Conservation (phyloP, 1,139 yeast genomes). For the Debaryomycetaceae sp. region DNA sequence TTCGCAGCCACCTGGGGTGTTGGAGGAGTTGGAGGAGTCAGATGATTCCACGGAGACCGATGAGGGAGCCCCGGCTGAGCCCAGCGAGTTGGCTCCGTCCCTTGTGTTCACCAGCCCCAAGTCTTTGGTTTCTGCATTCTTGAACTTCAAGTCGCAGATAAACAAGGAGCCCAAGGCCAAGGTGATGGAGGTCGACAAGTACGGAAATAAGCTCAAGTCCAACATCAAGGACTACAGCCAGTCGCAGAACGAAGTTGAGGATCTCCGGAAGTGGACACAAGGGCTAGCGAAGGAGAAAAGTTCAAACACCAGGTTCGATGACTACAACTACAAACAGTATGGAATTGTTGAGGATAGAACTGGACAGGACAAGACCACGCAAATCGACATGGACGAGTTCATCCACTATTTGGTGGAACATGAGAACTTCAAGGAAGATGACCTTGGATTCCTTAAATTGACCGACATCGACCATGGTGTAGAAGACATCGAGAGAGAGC, state of each 20-base stretch:
- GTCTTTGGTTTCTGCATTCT: slow-evolving; percentile 17
- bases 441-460: slow-evolving; percentile 24
- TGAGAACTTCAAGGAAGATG: slow-evolving; percentile 27
- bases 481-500: slow-evolving; percentile 36
- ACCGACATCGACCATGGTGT: slow-evolving; percentile 32
- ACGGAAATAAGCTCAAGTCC: slow-evolving; percentile 9
- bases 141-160: slow-evolving; percentile 7
- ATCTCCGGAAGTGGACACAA: slow-evolving; percentile 25
- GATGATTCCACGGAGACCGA: not conserved
- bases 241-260: slow-evolving; percentile 18
- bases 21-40: not conserved
- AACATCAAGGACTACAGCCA: slow-evolving; percentile 21
- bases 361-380: not conserved
- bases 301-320: slow-evolving; percentile 4
- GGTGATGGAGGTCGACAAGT: not conserved
- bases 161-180: not conserved
- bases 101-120: slow-evolving; percentile 3
- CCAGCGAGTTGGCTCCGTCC: not conserved
- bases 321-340: slow-evolving; percentile 10
- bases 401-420: slow-evolving; percentile 24
- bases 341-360: slow-evolving; percentile 2
- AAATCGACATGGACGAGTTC: slow-evolving; percentile 26
- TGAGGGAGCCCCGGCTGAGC: not conserved
- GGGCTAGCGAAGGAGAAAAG: slow-evolving; percentile 15
- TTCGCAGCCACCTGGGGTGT: not conserved